Evolutionary conservation across 148 eudicot genomes (phyloP), one percentile per base, ranked within the genome.

Genomic region (Rhododendron griersonianum): DNA sequence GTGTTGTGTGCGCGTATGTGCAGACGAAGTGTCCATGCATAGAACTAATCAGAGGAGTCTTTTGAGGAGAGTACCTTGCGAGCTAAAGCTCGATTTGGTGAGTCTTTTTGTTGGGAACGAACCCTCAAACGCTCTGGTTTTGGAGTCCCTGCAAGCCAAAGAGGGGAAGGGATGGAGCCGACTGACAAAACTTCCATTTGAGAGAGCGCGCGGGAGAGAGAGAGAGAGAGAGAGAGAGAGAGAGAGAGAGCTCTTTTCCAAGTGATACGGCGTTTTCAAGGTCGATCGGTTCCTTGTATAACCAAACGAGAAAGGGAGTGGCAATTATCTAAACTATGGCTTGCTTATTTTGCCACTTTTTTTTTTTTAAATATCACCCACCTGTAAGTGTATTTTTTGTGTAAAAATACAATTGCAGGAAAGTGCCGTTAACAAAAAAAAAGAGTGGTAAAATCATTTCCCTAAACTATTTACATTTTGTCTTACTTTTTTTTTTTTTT

Each of bases 41-140:
- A 50, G 0, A 3, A 80, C 28, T 25, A 23, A 78, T 35, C 61
- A 47, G 55, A 48, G 1, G 30, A 11, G 18, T 51, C 63, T 4
- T 11, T 8, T 16, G 11, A 57, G 21, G 0, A 28, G 50, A 74
- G 82, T 50, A 80, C 82, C 82, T 80, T 80, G 61, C 82, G 82
- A 48, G 82, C 82, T 50, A 80, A 50, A 80, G 63, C 82, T 15
- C 41, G 63, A 80, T 80, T 80, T 14, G 61, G 41, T 7, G 39
- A 80, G 82, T 50, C 82, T 14, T 80, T 80, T 28, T 25, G 57
- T 37, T 78, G 82, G 19, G 35, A 80, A 80, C 39, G 61, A 80
- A 80, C 63, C 82, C 41, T 80, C 28, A 50, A 50, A 50, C 39
- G 82, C 39, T 50, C 30, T 30, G 82, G 30, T 25, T 48, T 80